Conservation (phyloP, 768 basidiomycete species). For the Naganishia randhawae region DNA sequence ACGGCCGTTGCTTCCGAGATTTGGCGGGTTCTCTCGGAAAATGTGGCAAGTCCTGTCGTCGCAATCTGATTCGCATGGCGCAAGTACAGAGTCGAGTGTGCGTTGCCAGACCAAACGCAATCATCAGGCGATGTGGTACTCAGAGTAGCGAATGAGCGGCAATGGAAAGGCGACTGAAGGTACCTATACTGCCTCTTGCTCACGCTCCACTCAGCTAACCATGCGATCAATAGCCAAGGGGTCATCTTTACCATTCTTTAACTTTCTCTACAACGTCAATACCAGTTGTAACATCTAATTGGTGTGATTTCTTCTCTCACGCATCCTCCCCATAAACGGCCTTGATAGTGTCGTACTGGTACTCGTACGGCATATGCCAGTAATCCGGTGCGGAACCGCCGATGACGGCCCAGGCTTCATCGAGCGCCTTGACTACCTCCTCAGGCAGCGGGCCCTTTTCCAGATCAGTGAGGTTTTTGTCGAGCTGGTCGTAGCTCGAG, state of each 20-base stretch:
- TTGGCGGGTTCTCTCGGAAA: too few species aligned
- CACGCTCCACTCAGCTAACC: too few species aligned
- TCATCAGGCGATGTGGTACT: too few species aligned
- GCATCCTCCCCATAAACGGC: conserved; percentile 32
- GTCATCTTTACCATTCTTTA: neutral
- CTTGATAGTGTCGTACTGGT: conserved; percentile 36
- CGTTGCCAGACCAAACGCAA: too few species aligned
- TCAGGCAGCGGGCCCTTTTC: conserved; percentile 62
- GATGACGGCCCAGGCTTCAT: conserved; percentile 57
- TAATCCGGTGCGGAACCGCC: conserved; percentile 54
- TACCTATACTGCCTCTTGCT: too few species aligned
- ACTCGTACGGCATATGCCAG: conserved; percentile 45
- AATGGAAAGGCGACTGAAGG: too few species aligned
- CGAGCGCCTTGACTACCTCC: conserved; percentile 57
- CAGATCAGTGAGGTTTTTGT: conserved; percentile 48
- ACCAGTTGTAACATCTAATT: neutral
- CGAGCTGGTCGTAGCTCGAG: conserved; percentile 59
- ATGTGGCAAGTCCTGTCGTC: too few species aligned
- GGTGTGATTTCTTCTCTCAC: neutral
- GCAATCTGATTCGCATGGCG: too few species aligned
- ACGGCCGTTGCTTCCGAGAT: neutral
- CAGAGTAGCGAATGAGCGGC: too few species aligned
- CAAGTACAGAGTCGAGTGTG: too few species aligned
- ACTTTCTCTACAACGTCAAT: neutral
- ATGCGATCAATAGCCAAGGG: too few species aligned